Evolutionary conservation across 1,284 basidiomycete species (phyloP).

Genomic region (Sanghuangporus sanghuang): DNA sequence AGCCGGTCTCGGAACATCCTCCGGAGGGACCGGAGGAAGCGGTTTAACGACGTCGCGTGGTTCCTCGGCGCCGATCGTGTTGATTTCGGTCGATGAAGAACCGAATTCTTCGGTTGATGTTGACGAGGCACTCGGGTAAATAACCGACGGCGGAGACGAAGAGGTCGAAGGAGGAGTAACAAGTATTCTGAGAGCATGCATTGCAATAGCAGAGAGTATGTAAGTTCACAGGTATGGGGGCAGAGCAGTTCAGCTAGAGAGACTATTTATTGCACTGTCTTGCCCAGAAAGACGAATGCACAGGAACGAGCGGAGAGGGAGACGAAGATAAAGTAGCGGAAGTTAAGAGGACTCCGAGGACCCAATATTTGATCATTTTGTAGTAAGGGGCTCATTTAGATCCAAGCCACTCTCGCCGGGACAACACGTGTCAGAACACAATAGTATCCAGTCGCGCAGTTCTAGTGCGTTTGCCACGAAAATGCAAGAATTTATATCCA

Average conservation of each 20-base stretch:
- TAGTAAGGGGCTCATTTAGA: conserved; percentile 1
- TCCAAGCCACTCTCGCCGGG: neutral
- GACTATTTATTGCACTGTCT: neutral
- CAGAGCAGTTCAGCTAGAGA: neutral
- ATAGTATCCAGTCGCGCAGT: neutral
- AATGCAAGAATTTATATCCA: neutral
- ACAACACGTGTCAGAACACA: neutral
- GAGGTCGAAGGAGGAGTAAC: neutral
- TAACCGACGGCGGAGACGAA: neutral
- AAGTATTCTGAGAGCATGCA: neutral
- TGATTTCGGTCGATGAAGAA: neutral
- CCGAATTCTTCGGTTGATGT: neutral
- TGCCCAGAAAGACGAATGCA: neutral
- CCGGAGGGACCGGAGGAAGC: neutral
- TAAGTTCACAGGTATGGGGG: neutral
- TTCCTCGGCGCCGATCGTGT: neutral
- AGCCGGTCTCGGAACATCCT: neutral
- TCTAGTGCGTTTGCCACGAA: neutral
- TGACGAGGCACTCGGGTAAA: neutral
- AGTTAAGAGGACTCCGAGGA: neutral
- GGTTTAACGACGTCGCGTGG: neutral
- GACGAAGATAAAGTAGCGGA: neutral
- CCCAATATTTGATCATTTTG: neutral
- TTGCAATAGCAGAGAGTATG: neutral
- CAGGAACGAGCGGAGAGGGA: neutral